phyloP scores from a whole-genome alignment of 768 basidiomycete genomes.

The Asterophora parasitica region DNA sequence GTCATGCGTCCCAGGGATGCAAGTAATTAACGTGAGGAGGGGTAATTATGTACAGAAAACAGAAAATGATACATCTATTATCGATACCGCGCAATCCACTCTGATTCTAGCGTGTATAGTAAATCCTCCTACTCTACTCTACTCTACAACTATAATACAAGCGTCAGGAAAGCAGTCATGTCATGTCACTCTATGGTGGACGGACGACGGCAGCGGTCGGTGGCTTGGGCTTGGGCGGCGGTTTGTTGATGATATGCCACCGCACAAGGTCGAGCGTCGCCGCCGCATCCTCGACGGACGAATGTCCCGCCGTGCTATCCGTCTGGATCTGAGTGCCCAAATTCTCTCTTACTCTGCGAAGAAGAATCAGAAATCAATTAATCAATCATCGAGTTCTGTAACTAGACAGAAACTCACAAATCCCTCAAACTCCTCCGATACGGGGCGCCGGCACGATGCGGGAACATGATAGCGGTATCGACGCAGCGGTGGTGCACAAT shows the following conservation, averaged over 20 bases:
- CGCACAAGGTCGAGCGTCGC: constrained; percentile 86
- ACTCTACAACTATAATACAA: neutral
- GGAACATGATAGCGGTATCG: constrained; percentile 86
- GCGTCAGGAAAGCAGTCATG: neutral
- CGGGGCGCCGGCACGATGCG: constrained; percentile 68
- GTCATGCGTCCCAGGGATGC: no score
- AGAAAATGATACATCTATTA: no score
- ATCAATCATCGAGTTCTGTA: no score
- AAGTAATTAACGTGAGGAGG: no score
- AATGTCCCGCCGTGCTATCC: constrained; percentile 78
- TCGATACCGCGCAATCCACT: no score
- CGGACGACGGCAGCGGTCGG: neutral
- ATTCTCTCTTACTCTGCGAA: constrained; percentile 77
- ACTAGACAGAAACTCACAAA: constrained; percentile 42
- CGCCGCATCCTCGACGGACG: constrained; percentile 83
- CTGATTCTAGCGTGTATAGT: no score
- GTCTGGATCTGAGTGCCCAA: constrained; percentile 80
- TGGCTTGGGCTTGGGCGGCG: constrained; percentile 25
- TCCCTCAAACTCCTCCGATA: constrained; percentile 79
- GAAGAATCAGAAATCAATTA: constrained; percentile 8
- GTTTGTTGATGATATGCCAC: constrained; percentile 70
- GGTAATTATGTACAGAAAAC: no score
- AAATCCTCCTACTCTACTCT: no score
- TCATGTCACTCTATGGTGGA: no score
- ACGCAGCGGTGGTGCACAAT: constrained; percentile 82